Base-by-base conservation (phyloP, 768 basidiomycete species). In the Chalciporus pseudorubinellus region DNA sequence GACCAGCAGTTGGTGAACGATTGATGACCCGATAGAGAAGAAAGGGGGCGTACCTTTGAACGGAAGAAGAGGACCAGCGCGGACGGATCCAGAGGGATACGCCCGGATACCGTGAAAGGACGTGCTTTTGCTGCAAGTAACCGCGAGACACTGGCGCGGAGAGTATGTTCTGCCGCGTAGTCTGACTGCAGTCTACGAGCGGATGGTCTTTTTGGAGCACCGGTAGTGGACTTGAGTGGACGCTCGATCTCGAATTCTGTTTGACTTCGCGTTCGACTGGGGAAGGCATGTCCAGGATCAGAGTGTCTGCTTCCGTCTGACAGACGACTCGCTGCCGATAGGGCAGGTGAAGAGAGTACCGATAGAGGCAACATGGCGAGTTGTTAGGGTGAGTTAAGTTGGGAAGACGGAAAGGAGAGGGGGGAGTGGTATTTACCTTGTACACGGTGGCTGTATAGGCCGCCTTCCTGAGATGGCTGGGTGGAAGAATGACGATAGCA, bases 31-130 rank as follows among this genome's bases (percentile, higher is more conserved):
- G 24, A 34, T 8, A 39, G 29, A 31, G 11, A 31, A 39, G n/a
- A 47, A 22, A 29, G 29, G 26, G 20, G 19, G 66, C 77, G 38
- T 56, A 84, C 89, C 79, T 87, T 86, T 36, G 87, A 82, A 19
- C 89, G 77, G 73, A 92, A 92, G 74, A 91, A 91, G 47, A 92
- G 70, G 12, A 82, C 79, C 33, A 89, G 70, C 53, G 79, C 78
- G 3, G 81, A 75, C 16, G 84, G 79, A 67, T 89, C 87, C 36
- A 89, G 70, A 7, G 84, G 84, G 42, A 90, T 84, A 28, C 83
- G 75, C 1, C 89, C 89, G 11, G 79, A 80, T 12, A 83, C 77
- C 1, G 82, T 77, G 65, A 85, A 87, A 39, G 85, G 81, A 3
- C 75, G 76, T 28, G 79, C 72, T 64, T 84, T 89, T 13, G 81